Percentiles rank a stretch among this genome's conserved stretches.
Conservation (phyloP, 306 rosid genomes). For the Inga leiocalycina region DNA sequence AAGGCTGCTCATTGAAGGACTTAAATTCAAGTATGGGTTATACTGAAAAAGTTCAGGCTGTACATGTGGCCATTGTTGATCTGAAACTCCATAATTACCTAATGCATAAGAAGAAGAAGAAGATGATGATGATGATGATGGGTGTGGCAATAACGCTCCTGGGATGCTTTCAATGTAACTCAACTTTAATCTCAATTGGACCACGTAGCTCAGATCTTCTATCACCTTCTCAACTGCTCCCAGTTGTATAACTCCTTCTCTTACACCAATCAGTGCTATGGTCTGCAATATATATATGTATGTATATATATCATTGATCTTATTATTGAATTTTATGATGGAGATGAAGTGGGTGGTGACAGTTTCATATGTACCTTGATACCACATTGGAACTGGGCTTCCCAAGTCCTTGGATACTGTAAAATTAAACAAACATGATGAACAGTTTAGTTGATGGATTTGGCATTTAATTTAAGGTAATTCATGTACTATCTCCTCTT, state of each 20-base stretch:
- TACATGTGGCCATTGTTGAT: constrained; percentile 54
- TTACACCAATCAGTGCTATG: constrained; percentile 88
- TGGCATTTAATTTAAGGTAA: background rate
- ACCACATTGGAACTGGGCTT: constrained; percentile 98
- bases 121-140: constrained; percentile 32
- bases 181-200: constrained; percentile 69
- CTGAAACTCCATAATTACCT: constrained; percentile 31
- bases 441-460: background rate
- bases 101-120: constrained; percentile 35
- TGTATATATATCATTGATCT: background rate
- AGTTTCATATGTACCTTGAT: constrained; percentile 65
- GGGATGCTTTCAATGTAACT: constrained; percentile 96
- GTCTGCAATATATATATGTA: constrained; percentile 48
- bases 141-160: constrained; percentile 90
- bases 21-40: constrained; percentile 44
- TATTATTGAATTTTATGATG: background rate
- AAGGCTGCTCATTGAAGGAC: constrained; percentile 77
- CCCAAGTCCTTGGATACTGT: constrained; percentile 99
- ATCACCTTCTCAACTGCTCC: constrained; percentile 82
- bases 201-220: constrained; percentile 87
- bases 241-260: constrained; percentile 96
- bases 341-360: background rate
- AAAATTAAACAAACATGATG: constrained; percentile 30
- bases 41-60: constrained; percentile 36
- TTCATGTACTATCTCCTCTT: too few relatives aligned